These are phyloP conservation scores for Plasmodium vinckei DNA, from an alignment of 169 alveolate species.

Conservation along the genomic window DNA sequence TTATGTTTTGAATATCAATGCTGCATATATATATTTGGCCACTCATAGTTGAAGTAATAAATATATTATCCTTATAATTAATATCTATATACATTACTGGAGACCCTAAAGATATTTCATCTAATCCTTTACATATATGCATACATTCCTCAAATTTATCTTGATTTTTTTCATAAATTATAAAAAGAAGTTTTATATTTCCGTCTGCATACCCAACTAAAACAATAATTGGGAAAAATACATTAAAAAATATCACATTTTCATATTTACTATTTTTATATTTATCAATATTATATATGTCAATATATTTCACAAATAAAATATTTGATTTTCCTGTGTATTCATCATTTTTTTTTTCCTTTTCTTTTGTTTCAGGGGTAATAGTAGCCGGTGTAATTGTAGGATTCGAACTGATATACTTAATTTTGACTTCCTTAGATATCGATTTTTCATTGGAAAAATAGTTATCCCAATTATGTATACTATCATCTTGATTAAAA, in stretches of 20 bases:
- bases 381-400: not conserved
- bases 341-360: constrained; percentile 1
- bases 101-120: constrained; percentile 28
- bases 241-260: constrained; percentile 54
- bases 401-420: constrained; percentile 1
- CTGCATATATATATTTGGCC: constrained; percentile 63
- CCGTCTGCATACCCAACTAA: constrained; percentile 73
- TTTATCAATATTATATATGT: constrained; percentile 25
- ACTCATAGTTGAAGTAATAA: constrained; percentile 63
- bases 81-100: constrained; percentile 72
- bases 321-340: constrained; percentile 29
- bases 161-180: constrained; percentile 47
- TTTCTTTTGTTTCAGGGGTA: not conserved
- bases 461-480: constrained; percentile 52
- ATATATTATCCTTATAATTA: constrained; percentile 50
- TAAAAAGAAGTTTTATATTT: constrained; percentile 32
- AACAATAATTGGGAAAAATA: constrained; percentile 44
- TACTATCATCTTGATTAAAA: not conserved
- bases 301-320: constrained; percentile 37
- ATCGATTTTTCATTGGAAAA: constrained; percentile 48
- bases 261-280: constrained; percentile 28
- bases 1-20: constrained; percentile 23
- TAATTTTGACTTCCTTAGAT: constrained; percentile 42
- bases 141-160: constrained; percentile 29
- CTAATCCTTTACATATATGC: constrained; percentile 41